Evolutionary conservation across 257 asterid genomes (phyloP), one percentile per base, ranked within the genome.

Genomic region (Cruciata laevipes): DNA sequence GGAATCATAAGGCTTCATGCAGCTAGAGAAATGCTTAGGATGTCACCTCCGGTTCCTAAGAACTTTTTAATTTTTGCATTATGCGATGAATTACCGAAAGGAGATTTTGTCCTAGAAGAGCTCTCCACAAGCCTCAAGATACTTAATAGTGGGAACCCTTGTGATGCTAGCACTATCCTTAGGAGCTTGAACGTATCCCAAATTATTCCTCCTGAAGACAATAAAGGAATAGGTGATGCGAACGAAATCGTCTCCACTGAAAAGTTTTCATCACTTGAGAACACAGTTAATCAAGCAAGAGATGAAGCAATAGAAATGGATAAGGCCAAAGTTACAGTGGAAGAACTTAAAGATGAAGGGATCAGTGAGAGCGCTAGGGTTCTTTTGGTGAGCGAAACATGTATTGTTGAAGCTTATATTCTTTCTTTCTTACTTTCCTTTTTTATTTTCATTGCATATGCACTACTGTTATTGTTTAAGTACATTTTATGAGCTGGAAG

Each of bases 1-100:
- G 98, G 98, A 58, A 86, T 86, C 67, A 72, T 87, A 64, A 83
- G 97, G 71, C 97, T 89, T 71, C 98, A 92, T 63, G 96, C 97
- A 18, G 94, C 96, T n/a, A 76, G 98, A 74, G 98, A 92, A 66
- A 82, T 92, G 96, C 95, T 89, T 20, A 82, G 96, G 60, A 87
- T 92, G 63, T 79, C 95, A 0, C 98, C 98, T 17, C 98, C 98
- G 0, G 71, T 73, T 10, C 96, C 97, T 16, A 77, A 82, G 32
- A 82, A 81, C 72, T 92, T 89, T 61, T 35, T 89, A 47, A 89
- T 89, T 18, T 87, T 92, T 42, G 77, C 86, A 0, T 75, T 92
- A 80, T 78, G 86, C 17, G 87, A 87, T 24, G 93, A 87, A 71
- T 40, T 92, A 62, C 97, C 98, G 0, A 92, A 92, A 76, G 98